Conservation (phyloP, 2,329 filamentous ascomycete genomes). For the Microcyclospora tardicrescens region DNA sequence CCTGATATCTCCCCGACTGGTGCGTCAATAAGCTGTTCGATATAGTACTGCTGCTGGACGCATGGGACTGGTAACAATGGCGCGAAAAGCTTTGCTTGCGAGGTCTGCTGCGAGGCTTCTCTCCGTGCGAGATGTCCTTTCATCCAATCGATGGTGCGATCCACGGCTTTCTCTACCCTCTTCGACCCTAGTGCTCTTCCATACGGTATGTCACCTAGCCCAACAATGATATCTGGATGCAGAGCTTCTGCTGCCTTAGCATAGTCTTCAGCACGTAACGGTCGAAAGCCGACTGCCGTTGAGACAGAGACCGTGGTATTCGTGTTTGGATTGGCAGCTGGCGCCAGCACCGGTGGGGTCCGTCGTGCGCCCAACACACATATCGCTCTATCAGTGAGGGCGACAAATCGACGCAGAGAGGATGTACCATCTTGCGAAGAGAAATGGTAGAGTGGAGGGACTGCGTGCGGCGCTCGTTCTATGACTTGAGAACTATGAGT, state of each 20-base stretch:
- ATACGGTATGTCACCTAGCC: constrained; percentile 59
- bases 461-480: constrained; percentile 41
- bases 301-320: constrained; percentile 60
- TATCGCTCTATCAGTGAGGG: constrained; percentile 50
- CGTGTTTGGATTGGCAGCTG: constrained; percentile 39
- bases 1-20: constrained; percentile 45
- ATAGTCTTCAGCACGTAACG: constrained; percentile 58
- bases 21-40: constrained; percentile 58
- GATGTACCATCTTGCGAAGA: constrained; percentile 32
- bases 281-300: constrained; percentile 75
- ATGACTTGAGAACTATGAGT: constrained; percentile 42
- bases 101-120: background rate
- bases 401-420: constrained; percentile 64
- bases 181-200: constrained; percentile 41
- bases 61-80: constrained; percentile 62
- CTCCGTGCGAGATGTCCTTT: constrained; percentile 45
- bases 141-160: constrained; percentile 74
- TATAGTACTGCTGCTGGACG: constrained; percentile 65
- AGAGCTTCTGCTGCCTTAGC: constrained; percentile 50
- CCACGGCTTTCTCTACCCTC: constrained; percentile 68
- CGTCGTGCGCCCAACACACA: constrained; percentile 67
- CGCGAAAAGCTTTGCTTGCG: constrained; percentile 44
- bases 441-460: constrained; percentile 41
- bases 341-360: constrained; percentile 59
- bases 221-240: constrained; percentile 67